A percentile compares a stretch with the other conserved stretches of the same genome.
These are phyloP conservation scores for Bruguiera hainesii DNA, from an alignment of 441 rosid species.

Conservation along the genomic window DNA sequence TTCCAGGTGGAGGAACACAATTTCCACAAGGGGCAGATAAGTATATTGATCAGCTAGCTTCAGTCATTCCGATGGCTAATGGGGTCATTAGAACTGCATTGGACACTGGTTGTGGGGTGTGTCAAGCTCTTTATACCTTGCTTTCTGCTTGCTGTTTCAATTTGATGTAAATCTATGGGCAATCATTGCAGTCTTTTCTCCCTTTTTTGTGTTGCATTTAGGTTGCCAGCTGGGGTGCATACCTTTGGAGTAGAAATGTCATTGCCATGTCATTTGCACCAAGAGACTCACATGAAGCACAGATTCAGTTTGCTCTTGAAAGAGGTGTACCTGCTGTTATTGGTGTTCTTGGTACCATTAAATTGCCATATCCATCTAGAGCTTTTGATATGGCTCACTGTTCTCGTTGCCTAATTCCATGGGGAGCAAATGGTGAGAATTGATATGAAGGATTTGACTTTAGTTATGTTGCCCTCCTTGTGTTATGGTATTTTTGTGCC, in stretches of 20 bases:
- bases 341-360: slow-evolving; percentile 91
- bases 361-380: slow-evolving; percentile 85
- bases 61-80: slow-evolving; percentile 77
- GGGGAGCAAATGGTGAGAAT: slow-evolving; percentile 85
- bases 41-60: slow-evolving; percentile 88
- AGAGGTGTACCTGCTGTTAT: slow-evolving; percentile 98
- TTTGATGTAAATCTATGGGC: neutral
- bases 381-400: slow-evolving; percentile 99
- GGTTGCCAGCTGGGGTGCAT: slow-evolving; percentile 99
- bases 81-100: slow-evolving; percentile 95
- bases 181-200: neutral
- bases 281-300: slow-evolving; percentile 97
- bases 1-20: slow-evolving; percentile 99
- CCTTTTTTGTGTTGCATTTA: slow-evolving; percentile 18
- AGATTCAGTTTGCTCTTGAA: slow-evolving; percentile 96
- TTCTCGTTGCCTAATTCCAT: slow-evolving; percentile 94
- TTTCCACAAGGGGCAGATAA: slow-evolving; percentile 98
- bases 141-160: neutral
- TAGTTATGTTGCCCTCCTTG: neutral
- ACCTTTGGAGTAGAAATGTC: slow-evolving; percentile 94
- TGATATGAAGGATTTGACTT: slow-evolving; percentile 5
- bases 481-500: neutral
- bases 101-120: slow-evolving; percentile 99
- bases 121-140: slow-evolving; percentile 15
- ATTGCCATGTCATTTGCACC: slow-evolving; percentile 97